Base-by-base conservation (phyloP, 179 eudicot species). In the Spinacia oleracea region DNA sequence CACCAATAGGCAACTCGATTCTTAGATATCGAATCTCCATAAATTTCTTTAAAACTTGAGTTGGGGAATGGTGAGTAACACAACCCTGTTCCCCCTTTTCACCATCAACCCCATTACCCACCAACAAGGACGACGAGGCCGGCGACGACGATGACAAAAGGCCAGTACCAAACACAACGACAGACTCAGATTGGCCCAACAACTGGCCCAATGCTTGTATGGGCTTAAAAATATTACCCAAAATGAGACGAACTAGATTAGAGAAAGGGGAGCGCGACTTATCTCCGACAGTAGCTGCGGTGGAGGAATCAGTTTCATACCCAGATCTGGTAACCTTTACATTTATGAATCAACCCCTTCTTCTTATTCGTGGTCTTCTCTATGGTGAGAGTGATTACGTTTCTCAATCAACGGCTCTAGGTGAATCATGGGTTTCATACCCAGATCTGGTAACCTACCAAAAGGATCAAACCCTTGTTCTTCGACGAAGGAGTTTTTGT, bases 1-100 rank as follows among this genome's bases (percentile, higher is more conserved):
- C 98, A 10, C 97, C 97, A 29, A 82, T 86, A 0, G 97, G 98
- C 6, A 96, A 85, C 84, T 96, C 99, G 21, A 96, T 96, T 4
- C 89, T 72, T 12, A 96, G 81, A n/a, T 70, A 78, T 51, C 83
- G 78, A 73, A 96, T 86, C 55, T 96, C 94, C 32, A 81, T 78
- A 27, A 96, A 96, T 78, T 90, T 90, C 78, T 83, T 92, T 76
- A 92, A 71, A 0, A 96, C 98, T 81, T 94, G 97, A 1, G 97
- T 89, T 0, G 99, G 97, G 0, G 98, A 96, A 75, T 96, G 98
- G 43, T 94, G 97, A 20, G 94, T 85, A 3, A 91, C 91, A 6
- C 84, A 86, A 51, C 76, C 83, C 16, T 74, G 82, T 40, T 84
- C 96, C 0, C 40, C 78, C 0, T 80, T 90, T 0, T 84, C 89